Evolutionary conservation across 345 rosid species (phyloP).

Genomic region (Acer saccharum): DNA sequence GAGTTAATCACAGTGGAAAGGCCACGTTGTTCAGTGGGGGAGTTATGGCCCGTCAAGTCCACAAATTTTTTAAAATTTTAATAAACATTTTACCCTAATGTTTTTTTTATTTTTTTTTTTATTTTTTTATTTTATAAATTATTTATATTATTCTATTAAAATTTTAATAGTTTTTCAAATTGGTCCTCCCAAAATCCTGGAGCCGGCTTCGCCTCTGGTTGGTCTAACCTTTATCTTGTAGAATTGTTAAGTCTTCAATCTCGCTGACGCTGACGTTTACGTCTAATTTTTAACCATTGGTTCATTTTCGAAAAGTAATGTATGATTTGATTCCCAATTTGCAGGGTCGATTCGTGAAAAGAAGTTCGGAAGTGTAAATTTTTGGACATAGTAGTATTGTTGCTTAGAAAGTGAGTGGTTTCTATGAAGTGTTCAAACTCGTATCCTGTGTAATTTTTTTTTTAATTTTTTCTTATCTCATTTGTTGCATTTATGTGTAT

Average conservation of each 20-base stretch:
- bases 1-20: too few relatives aligned
- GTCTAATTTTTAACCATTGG: not conserved
- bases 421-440: not conserved
- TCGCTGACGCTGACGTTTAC: not conserved
- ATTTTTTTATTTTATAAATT: too few relatives aligned
- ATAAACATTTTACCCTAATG: too few relatives aligned
- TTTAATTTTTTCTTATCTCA: not conserved
- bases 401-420: not conserved
- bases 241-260: too few relatives aligned
- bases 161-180: too few relatives aligned
- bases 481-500: not conserved
- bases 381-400: not conserved
- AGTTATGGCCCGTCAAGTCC: too few relatives aligned
- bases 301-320: not conserved
- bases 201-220: too few relatives aligned
- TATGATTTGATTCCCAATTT: not conserved
- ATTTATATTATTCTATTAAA: too few relatives aligned
- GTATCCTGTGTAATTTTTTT: not conserved
- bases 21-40: too few relatives aligned
- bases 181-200: too few relatives aligned
- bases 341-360: conserved; percentile 75
- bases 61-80: too few relatives aligned
- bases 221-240: not conserved
- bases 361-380: conserved; percentile 26
- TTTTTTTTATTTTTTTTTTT: too few relatives aligned